phyloP scores from a whole-genome alignment of 106 monocot species.

The Ottelia alismoides region DNA sequence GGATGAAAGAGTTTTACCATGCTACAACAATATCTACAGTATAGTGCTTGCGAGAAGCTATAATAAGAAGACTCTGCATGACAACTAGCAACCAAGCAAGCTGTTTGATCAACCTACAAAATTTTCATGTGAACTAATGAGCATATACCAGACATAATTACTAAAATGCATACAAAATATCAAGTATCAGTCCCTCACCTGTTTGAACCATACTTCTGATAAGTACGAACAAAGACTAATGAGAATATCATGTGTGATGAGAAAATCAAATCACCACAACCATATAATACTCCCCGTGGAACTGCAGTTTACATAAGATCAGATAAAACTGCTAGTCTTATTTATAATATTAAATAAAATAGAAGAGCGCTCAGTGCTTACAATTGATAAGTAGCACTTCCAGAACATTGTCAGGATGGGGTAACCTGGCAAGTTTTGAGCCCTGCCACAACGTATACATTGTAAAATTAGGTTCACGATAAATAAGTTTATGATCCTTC shows the following conservation, averaged over 20 bases:
- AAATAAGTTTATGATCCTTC: not conserved
- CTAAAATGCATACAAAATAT: no score
- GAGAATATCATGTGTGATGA: conserved; percentile 97
- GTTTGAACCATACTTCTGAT: conserved; percentile 74
- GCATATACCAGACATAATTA: not conserved
- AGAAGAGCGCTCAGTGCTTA: conserved; percentile 12
- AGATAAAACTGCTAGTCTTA: no score
- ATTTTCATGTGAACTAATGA: no score
- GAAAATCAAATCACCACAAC: conserved; percentile 93
- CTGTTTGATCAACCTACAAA: conserved; percentile 43
- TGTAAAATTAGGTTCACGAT: not conserved
- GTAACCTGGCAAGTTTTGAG: conserved; percentile 60
- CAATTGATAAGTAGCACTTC: conserved; percentile 89
- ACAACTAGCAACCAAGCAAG: conserved; percentile 55
- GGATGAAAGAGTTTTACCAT: conserved; percentile 28
- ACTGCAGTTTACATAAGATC: conserved; percentile 26
- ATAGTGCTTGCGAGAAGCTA: conserved; percentile 84
- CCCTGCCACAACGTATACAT: conserved; percentile 28
- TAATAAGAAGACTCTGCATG: conserved; percentile 62
- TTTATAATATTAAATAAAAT: not conserved
- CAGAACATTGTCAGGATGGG: conserved; percentile 39
- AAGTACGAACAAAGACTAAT: conserved; percentile 73
- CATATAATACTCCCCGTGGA: conserved; percentile 61
- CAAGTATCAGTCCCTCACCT: conserved; percentile 36
- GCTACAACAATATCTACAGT: conserved; percentile 81